phyloP scores from a whole-genome alignment of 2,329 filamentous ascomycete species.

The Parastagonospora nodorum region DNA sequence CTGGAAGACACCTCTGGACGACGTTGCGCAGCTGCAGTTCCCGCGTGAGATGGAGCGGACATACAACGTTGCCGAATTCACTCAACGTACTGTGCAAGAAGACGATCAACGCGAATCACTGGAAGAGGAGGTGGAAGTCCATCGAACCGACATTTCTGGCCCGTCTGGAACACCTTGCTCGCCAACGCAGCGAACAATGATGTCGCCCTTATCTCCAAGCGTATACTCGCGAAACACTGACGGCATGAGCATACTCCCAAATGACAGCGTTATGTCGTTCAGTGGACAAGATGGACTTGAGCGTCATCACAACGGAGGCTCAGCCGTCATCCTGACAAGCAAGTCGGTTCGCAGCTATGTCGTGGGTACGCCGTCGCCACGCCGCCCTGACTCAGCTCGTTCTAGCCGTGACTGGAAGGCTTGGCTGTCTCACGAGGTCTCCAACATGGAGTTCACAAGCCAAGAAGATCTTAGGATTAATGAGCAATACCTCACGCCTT shows the following conservation, averaged over 20 bases:
- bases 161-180: constrained; percentile 10
- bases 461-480: constrained; percentile 36
- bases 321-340: constrained; percentile 51
- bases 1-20: constrained; percentile 50
- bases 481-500: constrained; percentile 21
- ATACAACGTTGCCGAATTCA: constrained; percentile 16
- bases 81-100: not conserved
- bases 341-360: constrained; percentile 52
- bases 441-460: constrained; percentile 38
- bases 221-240: constrained; percentile 53
- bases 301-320: constrained; percentile 29
- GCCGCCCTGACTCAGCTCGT: constrained; percentile 24
- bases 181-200: constrained; percentile 9
- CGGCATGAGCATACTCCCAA: constrained; percentile 42
- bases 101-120: not conserved
- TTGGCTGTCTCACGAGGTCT: constrained; percentile 54
- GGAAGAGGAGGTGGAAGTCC: not conserved
- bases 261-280: constrained; percentile 42
- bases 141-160: not conserved
- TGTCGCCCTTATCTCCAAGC: constrained; percentile 51
- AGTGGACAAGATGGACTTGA: constrained; percentile 8
- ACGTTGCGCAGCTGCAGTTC: constrained; percentile 32
- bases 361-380: constrained; percentile 37
- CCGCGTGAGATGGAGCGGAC: constrained; percentile 34
- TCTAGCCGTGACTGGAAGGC: constrained; percentile 53